Percentiles rank a stretch among this genome's conserved stretches.
Conservation (phyloP, 129 eudicot species). For the Glebionis coronaria region DNA sequence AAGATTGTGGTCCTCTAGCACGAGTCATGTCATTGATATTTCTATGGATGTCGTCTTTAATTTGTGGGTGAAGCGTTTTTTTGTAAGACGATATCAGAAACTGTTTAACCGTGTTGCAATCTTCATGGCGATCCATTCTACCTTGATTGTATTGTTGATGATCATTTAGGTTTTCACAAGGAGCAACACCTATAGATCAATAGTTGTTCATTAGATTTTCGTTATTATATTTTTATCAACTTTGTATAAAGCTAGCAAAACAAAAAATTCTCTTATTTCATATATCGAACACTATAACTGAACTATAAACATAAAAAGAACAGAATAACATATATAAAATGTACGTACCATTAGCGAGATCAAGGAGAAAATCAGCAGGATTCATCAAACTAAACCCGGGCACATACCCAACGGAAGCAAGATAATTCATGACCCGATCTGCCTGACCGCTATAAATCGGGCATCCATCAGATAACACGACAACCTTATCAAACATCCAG, state of each 20-base stretch:
- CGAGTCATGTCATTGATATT: constrained; percentile 25
- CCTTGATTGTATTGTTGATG: constrained; percentile 35
- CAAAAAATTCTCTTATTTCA: neutral
- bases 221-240: neutral
- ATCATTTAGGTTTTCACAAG: constrained; percentile 53
- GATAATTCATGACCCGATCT: constrained; percentile 62
- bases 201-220: neutral
- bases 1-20: constrained; percentile 38
- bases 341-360: constrained; percentile 84
- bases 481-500: constrained; percentile 79
- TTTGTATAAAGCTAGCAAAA: too few relatives aligned
- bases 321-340: neutral
- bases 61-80: constrained; percentile 56
- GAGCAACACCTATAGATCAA: constrained; percentile 57
- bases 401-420: constrained; percentile 60
- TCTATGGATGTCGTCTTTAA: constrained; percentile 53
- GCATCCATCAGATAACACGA: constrained; percentile 68
- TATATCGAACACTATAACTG: neutral
- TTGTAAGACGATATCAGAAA: constrained; percentile 56
- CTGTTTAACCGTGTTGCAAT: constrained; percentile 45
- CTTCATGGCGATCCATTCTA: constrained; percentile 51
- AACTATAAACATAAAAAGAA: neutral
- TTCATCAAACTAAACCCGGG: constrained; percentile 56
- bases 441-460: constrained; percentile 67
- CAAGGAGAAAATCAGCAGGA: constrained; percentile 92